Percentiles rank a stretch among this genome's conserved stretches.
Conservation (phyloP, 352 stramenopile species). For the Plasmopara viticola region DNA sequence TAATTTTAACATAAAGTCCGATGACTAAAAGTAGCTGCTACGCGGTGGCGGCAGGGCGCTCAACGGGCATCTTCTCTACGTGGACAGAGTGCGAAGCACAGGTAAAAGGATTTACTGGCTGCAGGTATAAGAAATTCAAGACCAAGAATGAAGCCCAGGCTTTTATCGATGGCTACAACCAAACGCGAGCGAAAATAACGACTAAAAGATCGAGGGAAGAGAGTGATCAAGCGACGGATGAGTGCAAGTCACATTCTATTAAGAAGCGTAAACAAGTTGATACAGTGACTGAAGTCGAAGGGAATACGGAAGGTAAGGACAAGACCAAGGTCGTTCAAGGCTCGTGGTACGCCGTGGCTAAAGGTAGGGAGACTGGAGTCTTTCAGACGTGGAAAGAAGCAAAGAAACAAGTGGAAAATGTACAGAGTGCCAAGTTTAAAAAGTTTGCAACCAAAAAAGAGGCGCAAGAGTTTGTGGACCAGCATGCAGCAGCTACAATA, state of each 20-base stretch:
- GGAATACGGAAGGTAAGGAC: background rate
- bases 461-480: constrained; percentile 43
- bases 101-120: constrained; percentile 48
- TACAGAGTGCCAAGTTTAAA: constrained; percentile 49
- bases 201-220: constrained; percentile 10
- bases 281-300: background rate
- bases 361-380: constrained; percentile 42
- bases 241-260: constrained; percentile 2
- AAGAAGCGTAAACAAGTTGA: constrained; percentile 14
- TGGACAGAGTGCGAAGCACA: constrained; percentile 44
- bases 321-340: constrained; percentile 1
- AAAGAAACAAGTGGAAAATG: constrained; percentile 45
- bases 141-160: constrained; percentile 36
- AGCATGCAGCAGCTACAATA: constrained; percentile 16
- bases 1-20: background rate
- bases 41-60: constrained; percentile 51
- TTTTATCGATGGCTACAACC: constrained; percentile 30
- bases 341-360: constrained; percentile 51
- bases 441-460: constrained; percentile 45
- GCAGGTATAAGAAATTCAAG: constrained; percentile 64
- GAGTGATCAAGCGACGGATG: constrained; percentile 4
- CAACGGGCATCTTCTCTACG: constrained; percentile 44
- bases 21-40: constrained; percentile 42
- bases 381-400: constrained; percentile 50
- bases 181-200: constrained; percentile 2